phyloP scores from a whole-genome alignment of 1,139 yeast species.

The Hanseniaspora uvarum region DNA sequence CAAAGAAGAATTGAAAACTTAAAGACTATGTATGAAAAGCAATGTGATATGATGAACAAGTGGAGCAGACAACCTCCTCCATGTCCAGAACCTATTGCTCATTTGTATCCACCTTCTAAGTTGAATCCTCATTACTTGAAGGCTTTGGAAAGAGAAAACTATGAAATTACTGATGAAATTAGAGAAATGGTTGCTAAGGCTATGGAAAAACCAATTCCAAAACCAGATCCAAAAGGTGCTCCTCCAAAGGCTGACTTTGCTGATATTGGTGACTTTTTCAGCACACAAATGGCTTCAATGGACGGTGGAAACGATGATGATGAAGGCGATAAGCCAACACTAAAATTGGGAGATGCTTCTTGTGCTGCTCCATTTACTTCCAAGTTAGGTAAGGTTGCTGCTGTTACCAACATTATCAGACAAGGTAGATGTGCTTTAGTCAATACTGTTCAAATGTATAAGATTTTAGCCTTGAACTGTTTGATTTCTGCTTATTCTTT shows the following conservation, averaged over 20 bases:
- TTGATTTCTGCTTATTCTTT: conserved; percentile 92
- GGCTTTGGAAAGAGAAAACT: conserved; percentile 77
- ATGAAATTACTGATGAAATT: conserved; percentile 59
- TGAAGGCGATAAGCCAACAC: conserved; percentile 79
- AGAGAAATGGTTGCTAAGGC: conserved; percentile 44
- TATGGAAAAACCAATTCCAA: conserved; percentile 30
- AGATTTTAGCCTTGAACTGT: conserved; percentile 92
- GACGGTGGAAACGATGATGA: conserved; percentile 62
- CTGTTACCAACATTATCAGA: conserved; percentile 88
- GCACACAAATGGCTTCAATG: conserved; percentile 43
- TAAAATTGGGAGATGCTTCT: conserved; percentile 96
- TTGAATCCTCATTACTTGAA: conserved; percentile 75
- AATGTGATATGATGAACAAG: conserved; percentile 59
- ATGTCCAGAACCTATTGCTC: conserved; percentile 80
- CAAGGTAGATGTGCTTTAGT: conserved; percentile 98
- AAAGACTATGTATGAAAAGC: conserved; percentile 70
- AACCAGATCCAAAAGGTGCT: conserved; percentile 25
- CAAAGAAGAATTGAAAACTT: conserved; percentile 58
- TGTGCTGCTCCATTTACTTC: conserved; percentile 99
- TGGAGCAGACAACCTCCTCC: conserved; percentile 83
- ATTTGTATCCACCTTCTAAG: conserved; percentile 93
- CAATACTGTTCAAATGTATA: conserved; percentile 97
- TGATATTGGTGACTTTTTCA: conserved; percentile 61
- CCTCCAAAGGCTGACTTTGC: conserved; percentile 34
- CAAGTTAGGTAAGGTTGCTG: conserved; percentile 79